phyloP scores from a whole-genome alignment of 164 flowering plant genomes.

The Sextonia rubra region DNA sequence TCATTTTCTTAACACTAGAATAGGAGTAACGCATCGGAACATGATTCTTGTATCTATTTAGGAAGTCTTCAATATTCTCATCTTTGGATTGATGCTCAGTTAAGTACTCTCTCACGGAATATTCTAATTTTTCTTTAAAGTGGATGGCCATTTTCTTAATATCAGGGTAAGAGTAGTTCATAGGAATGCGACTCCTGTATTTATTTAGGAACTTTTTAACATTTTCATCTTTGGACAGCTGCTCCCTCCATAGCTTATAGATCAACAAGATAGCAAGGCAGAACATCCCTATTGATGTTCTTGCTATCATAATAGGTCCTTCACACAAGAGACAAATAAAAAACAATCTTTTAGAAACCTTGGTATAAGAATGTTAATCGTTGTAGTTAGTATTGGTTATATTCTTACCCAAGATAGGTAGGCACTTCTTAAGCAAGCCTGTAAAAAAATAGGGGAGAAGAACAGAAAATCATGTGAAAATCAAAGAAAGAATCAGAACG shows the following conservation, averaged over 20 bases:
- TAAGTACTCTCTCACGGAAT: no score
- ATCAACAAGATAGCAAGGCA: conserved; percentile 1
- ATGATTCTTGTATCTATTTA: not conserved
- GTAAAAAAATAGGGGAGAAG: not conserved
- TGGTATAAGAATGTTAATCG: not conserved
- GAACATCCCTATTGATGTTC: conserved; percentile 7
- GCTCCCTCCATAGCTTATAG: conserved; percentile 1
- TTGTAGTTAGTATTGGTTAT: not conserved
- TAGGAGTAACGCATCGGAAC: conserved; percentile 11
- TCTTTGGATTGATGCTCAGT: not conserved
- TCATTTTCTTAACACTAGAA: not conserved
- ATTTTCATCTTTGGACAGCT: not conserved
- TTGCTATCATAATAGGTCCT: conserved; percentile 1
- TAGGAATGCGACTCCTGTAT: no score
- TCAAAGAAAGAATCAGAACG: not conserved
- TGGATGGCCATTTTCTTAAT: no score
- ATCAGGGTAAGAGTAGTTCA: no score
- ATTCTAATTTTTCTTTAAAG: no score
- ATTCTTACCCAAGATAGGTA: conserved; percentile 2
- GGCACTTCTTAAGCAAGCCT: not conserved
- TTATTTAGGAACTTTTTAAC: no score
- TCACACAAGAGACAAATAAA: not conserved
- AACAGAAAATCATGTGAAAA: not conserved
- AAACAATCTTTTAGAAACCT: not conserved
- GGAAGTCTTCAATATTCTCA: conserved; percentile 2